Evolutionary conservation across 2,329 filamentous ascomycete species (phyloP).

Genomic region (Blastomyces gilchristii): DNA sequence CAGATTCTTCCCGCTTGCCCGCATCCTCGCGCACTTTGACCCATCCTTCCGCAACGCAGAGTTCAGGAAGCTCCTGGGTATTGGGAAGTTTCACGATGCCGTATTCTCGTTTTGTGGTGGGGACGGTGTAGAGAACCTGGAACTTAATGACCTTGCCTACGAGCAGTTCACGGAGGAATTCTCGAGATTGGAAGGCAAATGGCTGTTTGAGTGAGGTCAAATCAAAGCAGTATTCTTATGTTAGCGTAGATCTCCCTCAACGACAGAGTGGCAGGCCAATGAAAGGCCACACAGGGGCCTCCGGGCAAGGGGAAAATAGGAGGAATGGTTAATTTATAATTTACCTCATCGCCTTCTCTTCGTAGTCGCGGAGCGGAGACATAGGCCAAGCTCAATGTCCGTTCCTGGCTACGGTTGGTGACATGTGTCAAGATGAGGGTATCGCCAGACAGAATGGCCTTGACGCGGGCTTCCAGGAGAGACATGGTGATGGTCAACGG

Average conservation of each 20-base stretch:
- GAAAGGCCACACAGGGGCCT: not conserved
- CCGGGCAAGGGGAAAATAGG: not conserved
- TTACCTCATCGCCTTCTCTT: slow-evolving; percentile 76
- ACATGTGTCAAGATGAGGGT: slow-evolving; percentile 74
- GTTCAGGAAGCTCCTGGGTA: slow-evolving; percentile 61
- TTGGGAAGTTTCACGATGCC: slow-evolving; percentile 61
- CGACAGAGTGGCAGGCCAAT: not conserved
- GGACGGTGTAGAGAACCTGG: slow-evolving; percentile 76
- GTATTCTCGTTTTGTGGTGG: slow-evolving; percentile 73
- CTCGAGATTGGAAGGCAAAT: slow-evolving; percentile 87
- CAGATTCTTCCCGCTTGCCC: slow-evolving; percentile 71
- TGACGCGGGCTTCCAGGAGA: slow-evolving; percentile 60
- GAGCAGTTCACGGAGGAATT: slow-evolving; percentile 72
- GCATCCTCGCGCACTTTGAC: slow-evolving; percentile 89
- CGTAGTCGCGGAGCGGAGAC: slow-evolving; percentile 78
- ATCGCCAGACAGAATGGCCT: slow-evolving; percentile 89
- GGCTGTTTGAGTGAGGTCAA: slow-evolving; percentile 38
- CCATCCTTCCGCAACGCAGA: slow-evolving; percentile 80
- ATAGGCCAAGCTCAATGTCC: slow-evolving; percentile 81
- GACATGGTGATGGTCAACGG: slow-evolving; percentile 20
- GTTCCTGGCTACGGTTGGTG: slow-evolving; percentile 71
- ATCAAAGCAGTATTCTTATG: not conserved
- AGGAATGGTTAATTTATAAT: slow-evolving; percentile 21
- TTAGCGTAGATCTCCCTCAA: not conserved
- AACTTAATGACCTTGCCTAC: slow-evolving; percentile 85